Evolutionary conservation across 2,329 filamentous ascomycete genomes (phyloP).

Genomic region (Emmonsiellopsis sp.): DNA sequence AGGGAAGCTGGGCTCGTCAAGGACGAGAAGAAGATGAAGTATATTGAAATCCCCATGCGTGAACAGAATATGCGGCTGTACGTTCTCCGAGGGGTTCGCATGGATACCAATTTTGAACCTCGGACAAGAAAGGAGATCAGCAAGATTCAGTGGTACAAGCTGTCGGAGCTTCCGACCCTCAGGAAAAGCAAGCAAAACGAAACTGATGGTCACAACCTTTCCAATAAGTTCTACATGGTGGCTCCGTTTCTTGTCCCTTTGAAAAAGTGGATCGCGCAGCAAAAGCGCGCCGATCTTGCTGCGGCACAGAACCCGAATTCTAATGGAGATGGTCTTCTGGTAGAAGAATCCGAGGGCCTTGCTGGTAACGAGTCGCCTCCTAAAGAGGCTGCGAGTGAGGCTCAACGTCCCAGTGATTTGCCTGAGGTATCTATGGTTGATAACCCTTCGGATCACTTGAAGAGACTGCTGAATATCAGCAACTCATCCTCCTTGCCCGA

Average conservation of each 20-base stretch:
- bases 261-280: constrained; percentile 82
- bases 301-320: constrained; percentile 23
- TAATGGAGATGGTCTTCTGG: constrained; percentile 30
- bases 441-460: constrained; percentile 45
- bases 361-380: constrained; percentile 12
- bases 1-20: constrained; percentile 66
- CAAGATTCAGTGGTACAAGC: constrained; percentile 88
- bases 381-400: constrained; percentile 13
- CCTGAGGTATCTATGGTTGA: constrained; percentile 30
- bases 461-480: constrained; percentile 38
- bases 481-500: constrained; percentile 11
- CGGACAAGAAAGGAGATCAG: constrained; percentile 95
- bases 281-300: constrained; percentile 60
- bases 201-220: constrained; percentile 18
- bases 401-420: constrained; percentile 28
- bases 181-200: constrained; percentile 52
- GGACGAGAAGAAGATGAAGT: constrained; percentile 63
- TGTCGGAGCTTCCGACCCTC: constrained; percentile 78
- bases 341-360: constrained; percentile 13
- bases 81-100: constrained; percentile 80
- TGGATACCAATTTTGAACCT: constrained; percentile 80
- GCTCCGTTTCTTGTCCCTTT: constrained; percentile 79
- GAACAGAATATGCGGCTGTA: constrained; percentile 91
- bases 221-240: constrained; percentile 95
- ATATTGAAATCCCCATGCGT: constrained; percentile 79